phyloP scores from a whole-genome alignment of 2,329 filamentous ascomycete genomes.

The Capronia coronata region DNA sequence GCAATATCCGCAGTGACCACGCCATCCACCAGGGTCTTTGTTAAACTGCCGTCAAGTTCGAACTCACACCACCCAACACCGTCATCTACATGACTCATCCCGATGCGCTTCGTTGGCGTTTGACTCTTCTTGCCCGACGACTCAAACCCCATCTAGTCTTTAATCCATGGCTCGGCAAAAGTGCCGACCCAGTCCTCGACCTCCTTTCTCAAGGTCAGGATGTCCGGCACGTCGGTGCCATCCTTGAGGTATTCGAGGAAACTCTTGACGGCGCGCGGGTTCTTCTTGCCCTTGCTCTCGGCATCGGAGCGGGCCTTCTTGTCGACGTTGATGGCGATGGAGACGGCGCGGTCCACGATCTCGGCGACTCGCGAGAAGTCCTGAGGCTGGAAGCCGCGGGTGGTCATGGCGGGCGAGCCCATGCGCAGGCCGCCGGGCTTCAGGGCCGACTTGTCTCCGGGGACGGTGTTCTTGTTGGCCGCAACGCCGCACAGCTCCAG shows the following conservation, averaged over 20 bases:
- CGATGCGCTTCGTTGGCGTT: too few species aligned
- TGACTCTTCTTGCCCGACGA: too few species aligned
- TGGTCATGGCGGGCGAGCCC: constrained; percentile 95
- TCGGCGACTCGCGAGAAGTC: constrained; percentile 85
- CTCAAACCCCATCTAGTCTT: too few species aligned
- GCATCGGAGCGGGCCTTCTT: constrained; percentile 26
- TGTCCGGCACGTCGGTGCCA: constrained; percentile 30
- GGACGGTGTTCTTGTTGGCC: constrained; percentile 99
- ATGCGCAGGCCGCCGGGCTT: constrained; percentile 93
- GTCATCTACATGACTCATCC: too few species aligned
- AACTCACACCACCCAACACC: too few species aligned
- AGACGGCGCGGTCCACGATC: constrained; percentile 86
- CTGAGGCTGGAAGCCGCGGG: constrained; percentile 81
- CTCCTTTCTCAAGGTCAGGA: constrained; percentile 31
- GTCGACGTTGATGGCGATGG: constrained; percentile 47
- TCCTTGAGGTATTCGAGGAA: constrained; percentile 32
- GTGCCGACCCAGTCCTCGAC: constrained; percentile 34
- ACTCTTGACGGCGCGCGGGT: constrained; percentile 30
- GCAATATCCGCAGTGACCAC: too few species aligned
- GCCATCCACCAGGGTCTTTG: too few species aligned
- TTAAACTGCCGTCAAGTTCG: too few species aligned
- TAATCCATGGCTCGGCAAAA: constrained; percentile 31
- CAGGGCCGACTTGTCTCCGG: constrained; percentile 93
- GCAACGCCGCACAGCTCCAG: constrained; percentile 98
- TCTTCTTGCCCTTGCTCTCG: constrained; percentile 31